Evolutionary conservation across 2,329 filamentous ascomycete species (phyloP).

Genomic region (Exophiala bonariae): DNA sequence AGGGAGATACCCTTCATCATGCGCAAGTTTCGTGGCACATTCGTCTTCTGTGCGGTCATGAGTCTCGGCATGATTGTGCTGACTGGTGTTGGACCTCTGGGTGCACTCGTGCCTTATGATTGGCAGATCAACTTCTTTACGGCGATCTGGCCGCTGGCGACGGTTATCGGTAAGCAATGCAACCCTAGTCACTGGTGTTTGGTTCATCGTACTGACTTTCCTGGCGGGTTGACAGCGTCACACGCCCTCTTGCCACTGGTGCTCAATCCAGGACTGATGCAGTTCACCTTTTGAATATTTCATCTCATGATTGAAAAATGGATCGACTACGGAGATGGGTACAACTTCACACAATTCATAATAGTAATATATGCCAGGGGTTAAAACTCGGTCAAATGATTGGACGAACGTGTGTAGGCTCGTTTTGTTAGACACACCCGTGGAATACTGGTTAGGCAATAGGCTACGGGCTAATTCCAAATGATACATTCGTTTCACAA

Average conservation of each 20-base stretch:
- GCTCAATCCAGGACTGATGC: slow-evolving; percentile 34
- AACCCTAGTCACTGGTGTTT: too few species aligned
- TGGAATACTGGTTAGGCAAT: too few species aligned
- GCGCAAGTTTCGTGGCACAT: slow-evolving; percentile 69
- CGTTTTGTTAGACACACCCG: too few species aligned
- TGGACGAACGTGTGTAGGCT: too few species aligned
- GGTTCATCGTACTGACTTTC: too few species aligned
- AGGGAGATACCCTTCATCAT: slow-evolving; percentile 78
- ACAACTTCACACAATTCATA: too few species aligned
- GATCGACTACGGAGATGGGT: too few species aligned
- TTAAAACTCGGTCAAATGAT: too few species aligned
- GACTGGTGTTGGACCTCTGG: slow-evolving; percentile 36
- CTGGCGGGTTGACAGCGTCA: slow-evolving; percentile 39
- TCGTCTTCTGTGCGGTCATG: slow-evolving; percentile 45
- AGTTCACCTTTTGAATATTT: slow-evolving; percentile 17
- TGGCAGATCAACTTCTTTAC: slow-evolving; percentile 61
- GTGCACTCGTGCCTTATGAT: slow-evolving; percentile 41
- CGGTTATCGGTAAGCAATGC: slow-evolving; percentile 45
- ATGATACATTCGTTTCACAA: slow-evolving; percentile 8
- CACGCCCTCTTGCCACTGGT: slow-evolving; percentile 31
- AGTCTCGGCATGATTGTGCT: slow-evolving; percentile 52
- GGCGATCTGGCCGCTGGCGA: slow-evolving; percentile 59
- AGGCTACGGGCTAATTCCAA: slow-evolving; percentile 19
- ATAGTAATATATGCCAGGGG: too few species aligned
- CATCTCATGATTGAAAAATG: too few species aligned